Base-by-base conservation (phyloP, 805 yeast genomes). In the Candida peoriensis region DNA sequence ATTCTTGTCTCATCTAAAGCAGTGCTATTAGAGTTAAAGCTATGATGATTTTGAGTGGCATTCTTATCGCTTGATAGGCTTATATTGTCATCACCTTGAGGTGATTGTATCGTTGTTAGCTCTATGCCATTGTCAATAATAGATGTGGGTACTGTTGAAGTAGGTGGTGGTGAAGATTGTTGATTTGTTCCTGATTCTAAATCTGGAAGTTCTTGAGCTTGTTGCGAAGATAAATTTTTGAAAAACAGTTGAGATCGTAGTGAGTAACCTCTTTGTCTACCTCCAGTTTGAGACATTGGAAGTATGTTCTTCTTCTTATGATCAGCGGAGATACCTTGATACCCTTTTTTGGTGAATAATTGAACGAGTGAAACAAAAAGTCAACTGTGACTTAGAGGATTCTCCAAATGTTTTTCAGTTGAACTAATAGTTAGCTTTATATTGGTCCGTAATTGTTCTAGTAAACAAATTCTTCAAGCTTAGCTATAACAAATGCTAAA, bases 241-340 rank as follows among this genome's bases (percentile, higher is more conserved):
- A 68, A 74, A 59, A 81, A 70, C 32, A 81, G 63, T 58, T 81
- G 87, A 0, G 83, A 66, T 41, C 89, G 64, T 37, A 81, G 56
- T 8, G 85, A 77, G 41, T 78, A 74, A 0, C 88, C 88, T 47
- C 89, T 58, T 41, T 69, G 71, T 42, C 84, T 61, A 70, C 60
- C 34, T 27, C 14, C 14, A 8, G 27, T 8, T 5, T 26, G 25
- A 17, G n/a, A n/a, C n/a, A n/a, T n/a, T n/a, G n/a, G n/a, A n/a
- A n/a, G n/a, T n/a, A n/a, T n/a, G n/a, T n/a, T n/a, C n/a, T n/a
- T n/a, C n/a, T n/a, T n/a, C n/a, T n/a, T n/a, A n/a, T n/a, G n/a
- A n/a, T n/a, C n/a, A n/a, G n/a, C n/a, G n/a, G n/a, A n/a, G n/a
- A n/a, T n/a, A n/a, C n/a, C n/a, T n/a, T n/a, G n/a, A n/a, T n/a